These are phyloP conservation scores for Daldinia grandis DNA, from an alignment of 495 filamentous ascomycete genomes.

Conservation along the genomic window DNA sequence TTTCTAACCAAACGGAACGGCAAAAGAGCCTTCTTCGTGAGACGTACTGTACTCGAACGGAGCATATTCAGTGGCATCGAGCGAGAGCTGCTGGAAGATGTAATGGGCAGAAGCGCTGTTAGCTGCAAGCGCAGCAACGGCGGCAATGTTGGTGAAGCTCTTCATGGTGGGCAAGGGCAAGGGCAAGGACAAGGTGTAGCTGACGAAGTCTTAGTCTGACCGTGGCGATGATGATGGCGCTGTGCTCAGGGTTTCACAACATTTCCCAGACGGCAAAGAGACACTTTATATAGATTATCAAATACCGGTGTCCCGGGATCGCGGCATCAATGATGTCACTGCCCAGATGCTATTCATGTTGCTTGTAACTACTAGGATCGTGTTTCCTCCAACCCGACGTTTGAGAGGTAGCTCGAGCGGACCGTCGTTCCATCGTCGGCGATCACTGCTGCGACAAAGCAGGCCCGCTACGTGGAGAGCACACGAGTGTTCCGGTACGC, in stretches of 20 bases:
- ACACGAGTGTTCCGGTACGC: slow-evolving; percentile 6
- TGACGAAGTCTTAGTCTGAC: slow-evolving; percentile 2
- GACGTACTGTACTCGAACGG: slow-evolving; percentile 44
- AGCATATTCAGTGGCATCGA: slow-evolving; percentile 34
- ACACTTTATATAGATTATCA: slow-evolving; percentile 34
- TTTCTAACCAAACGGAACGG: neutral
- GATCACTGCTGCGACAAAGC: slow-evolving; percentile 15
- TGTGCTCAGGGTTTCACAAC: slow-evolving; percentile 13
- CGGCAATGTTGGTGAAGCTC: slow-evolving; percentile 40
- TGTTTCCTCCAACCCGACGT: slow-evolving; percentile 11
- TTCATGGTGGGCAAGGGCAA: slow-evolving; percentile 37
- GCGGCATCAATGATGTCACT: slow-evolving; percentile 30
- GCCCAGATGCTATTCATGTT: neutral
- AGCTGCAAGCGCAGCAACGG: slow-evolving; percentile 36
- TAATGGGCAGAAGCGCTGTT: slow-evolving; percentile 44
- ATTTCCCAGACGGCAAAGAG: slow-evolving; percentile 3
- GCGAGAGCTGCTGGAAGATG: slow-evolving; percentile 44
- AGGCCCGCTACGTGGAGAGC: slow-evolving; percentile 8
- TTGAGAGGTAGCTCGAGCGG: slow-evolving; percentile 16
- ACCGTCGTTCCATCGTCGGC: slow-evolving; percentile 44
- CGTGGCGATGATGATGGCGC: slow-evolving; percentile 16
- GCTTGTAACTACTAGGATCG: slow-evolving; percentile 17
- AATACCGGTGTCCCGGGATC: slow-evolving; percentile 13
- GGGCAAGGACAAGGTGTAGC: too few relatives aligned
- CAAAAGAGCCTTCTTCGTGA: neutral